Conservation (phyloP, 2,329 filamentous ascomycete species). For the Xylaria sp. region DNA sequence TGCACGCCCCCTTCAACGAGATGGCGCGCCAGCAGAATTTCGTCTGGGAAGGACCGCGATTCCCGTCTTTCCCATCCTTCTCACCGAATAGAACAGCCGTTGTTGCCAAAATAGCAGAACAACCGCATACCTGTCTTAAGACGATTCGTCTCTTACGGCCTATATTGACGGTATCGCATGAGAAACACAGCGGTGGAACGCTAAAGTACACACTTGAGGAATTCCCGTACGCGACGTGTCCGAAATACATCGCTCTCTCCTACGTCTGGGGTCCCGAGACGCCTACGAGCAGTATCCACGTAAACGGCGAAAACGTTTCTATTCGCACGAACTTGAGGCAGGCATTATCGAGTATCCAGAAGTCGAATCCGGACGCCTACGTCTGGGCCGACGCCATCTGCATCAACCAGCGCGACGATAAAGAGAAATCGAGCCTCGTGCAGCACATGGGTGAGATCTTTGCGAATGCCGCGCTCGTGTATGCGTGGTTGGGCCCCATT, state of each 20-base stretch:
- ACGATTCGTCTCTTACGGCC: slow-evolving; percentile 3
- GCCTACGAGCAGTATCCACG: neutral
- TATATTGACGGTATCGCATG: neutral
- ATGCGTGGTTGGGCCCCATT: slow-evolving; percentile 12
- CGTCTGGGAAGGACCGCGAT: neutral
- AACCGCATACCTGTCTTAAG: neutral
- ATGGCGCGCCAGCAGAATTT: neutral
- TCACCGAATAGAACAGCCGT: neutral
- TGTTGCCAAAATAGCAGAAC: no score
- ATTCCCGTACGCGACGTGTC: neutral
- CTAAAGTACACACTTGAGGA: neutral
- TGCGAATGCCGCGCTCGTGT: slow-evolving; percentile 5
- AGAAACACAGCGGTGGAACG: neutral
- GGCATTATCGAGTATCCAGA: slow-evolving; percentile 4
- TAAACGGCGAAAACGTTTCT: slow-evolving; percentile 2
- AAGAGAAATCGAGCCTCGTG: slow-evolving; percentile 11
- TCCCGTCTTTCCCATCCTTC: neutral
- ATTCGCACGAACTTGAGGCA: slow-evolving; percentile 6
- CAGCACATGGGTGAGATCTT: slow-evolving; percentile 14
- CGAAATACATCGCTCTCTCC: slow-evolving; percentile 10
- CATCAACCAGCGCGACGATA: slow-evolving; percentile 14
- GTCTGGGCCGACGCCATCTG: slow-evolving; percentile 13
- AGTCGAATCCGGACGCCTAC: slow-evolving; percentile 1
- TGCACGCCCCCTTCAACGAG: neutral
- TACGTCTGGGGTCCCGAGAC: slow-evolving; percentile 14